Evolutionary conservation across 2,329 filamentous ascomycete genomes (phyloP).

Genomic region (Mycosphaerella sp.): DNA sequence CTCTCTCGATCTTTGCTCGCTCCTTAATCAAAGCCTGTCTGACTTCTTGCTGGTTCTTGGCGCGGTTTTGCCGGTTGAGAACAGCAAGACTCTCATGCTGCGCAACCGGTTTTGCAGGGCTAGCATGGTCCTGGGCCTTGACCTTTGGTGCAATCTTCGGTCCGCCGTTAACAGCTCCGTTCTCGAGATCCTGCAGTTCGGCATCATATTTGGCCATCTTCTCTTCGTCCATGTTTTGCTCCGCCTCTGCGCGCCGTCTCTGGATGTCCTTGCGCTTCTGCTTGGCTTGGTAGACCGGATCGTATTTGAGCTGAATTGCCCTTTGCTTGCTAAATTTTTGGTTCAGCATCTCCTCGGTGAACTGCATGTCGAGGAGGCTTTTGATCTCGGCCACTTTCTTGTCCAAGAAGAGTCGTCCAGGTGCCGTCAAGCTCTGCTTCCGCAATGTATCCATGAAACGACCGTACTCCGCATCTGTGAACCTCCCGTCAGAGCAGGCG

Average conservation of each 20-base stretch:
- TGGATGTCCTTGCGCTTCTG: conserved; percentile 63
- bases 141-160: conserved; percentile 45
- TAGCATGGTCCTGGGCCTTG: conserved; percentile 11
- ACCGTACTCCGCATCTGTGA: conserved; percentile 74
- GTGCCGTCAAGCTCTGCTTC: conserved; percentile 65
- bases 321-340: conserved; percentile 69
- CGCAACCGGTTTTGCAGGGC: conserved; percentile 35
- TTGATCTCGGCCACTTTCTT: conserved; percentile 78
- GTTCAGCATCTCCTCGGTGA: conserved; percentile 77
- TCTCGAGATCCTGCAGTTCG: conserved; percentile 53
- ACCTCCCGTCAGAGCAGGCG: conserved; percentile 74
- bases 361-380: conserved; percentile 67
- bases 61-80: conserved; percentile 78
- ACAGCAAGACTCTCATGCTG: conserved; percentile 64
- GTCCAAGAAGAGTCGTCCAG: conserved; percentile 63
- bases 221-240: conserved; percentile 57
- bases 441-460: conserved; percentile 71
- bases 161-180: conserved; percentile 58
- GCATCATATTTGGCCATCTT: conserved; percentile 45
- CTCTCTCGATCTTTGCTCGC: conserved; percentile 36
- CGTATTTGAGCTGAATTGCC: conserved; percentile 53
- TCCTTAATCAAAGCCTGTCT: conserved; percentile 85
- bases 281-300: conserved; percentile 52
- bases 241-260: conserved; percentile 61
- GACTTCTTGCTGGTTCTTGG: conserved; percentile 80